phyloP scores from a whole-genome alignment of 164 flowering plant genomes.

The Macadamia tetraphylla region DNA sequence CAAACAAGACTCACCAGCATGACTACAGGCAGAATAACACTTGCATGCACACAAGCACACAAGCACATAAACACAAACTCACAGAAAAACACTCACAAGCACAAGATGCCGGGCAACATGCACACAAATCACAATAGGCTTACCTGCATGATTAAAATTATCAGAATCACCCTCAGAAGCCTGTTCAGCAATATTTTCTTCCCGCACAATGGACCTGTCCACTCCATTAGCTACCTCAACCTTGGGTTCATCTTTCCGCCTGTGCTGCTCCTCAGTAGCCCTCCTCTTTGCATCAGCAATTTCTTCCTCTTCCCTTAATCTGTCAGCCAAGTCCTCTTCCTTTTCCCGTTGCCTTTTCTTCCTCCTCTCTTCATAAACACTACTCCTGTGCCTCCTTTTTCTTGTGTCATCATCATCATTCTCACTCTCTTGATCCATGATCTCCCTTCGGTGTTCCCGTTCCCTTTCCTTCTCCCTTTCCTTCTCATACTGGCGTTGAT shows the following conservation, averaged over 20 bases:
- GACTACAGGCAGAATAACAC: no score
- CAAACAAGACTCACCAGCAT: no score
- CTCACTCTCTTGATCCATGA: constrained; percentile 68
- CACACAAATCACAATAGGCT: background rate
- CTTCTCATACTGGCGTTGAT: constrained; percentile 66
- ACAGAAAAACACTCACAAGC: background rate
- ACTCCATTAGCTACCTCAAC: constrained; percentile 27
- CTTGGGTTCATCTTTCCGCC: constrained; percentile 40
- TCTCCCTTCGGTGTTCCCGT: constrained; percentile 69
- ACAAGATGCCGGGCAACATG: no score
- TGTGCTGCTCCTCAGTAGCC: constrained; percentile 51
- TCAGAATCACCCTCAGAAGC: constrained; percentile 31
- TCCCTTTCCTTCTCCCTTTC: constrained; percentile 90
- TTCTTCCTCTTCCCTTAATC: constrained; percentile 82
- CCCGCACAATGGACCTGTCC: constrained; percentile 27
- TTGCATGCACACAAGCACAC: no score
- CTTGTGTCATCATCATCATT: constrained; percentile 75
- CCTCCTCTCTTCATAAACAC: constrained; percentile 68
- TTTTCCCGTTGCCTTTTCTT: constrained; percentile 72
- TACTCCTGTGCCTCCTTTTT: constrained; percentile 69
- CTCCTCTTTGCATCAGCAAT: constrained; percentile 73
- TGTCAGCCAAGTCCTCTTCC: constrained; percentile 84
- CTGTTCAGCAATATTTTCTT: constrained; percentile 27
- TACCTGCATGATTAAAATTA: constrained; percentile 38
- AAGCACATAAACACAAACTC: background rate